phyloP scores from a whole-genome alignment of 495 filamentous ascomycete genomes.

The Hypoxylon lienhwacheense region DNA sequence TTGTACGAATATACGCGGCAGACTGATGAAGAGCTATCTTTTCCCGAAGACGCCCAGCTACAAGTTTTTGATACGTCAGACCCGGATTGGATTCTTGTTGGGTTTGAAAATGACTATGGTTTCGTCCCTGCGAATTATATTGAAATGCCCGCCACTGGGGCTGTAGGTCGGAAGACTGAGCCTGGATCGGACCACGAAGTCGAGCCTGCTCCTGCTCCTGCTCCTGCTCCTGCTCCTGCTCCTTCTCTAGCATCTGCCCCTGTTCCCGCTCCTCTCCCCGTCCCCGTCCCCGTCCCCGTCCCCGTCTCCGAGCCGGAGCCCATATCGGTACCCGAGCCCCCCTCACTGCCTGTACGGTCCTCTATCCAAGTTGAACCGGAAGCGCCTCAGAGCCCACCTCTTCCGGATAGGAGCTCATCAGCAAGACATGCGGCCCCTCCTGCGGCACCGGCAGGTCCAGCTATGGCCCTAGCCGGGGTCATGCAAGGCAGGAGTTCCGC shows the following conservation, averaged over 20 bases:
- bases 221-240: too few species aligned
- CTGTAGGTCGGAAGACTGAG: slow-evolving; percentile 26
- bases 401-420: slow-evolving; percentile 34
- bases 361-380: slow-evolving; percentile 43
- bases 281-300: slow-evolving; percentile 19
- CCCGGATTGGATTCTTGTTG: slow-evolving; percentile 95
- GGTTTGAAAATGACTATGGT: slow-evolving; percentile 80
- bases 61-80: slow-evolving; percentile 87
- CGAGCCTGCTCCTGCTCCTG: too few species aligned
- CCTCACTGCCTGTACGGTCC: slow-evolving; percentile 32
- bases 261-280: slow-evolving; percentile 17
- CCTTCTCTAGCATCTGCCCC: too few species aligned
- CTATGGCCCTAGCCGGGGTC: slow-evolving; percentile 42
- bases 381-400: slow-evolving; percentile 46
- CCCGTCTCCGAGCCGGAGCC: slow-evolving; percentile 31
- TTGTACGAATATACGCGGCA: slow-evolving; percentile 96
- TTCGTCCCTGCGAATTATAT: slow-evolving; percentile 99
- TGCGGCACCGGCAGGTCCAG: slow-evolving; percentile 24
- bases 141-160: slow-evolving; percentile 52
- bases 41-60: slow-evolving; percentile 83
- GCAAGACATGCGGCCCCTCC: slow-evolving; percentile 20
- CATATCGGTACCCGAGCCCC: slow-evolving; percentile 13
- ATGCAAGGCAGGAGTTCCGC: slow-evolving; percentile 39
- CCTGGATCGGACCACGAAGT: slow-evolving; percentile 25
- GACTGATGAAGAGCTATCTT: slow-evolving; percentile 97